Conservation (phyloP, 805 yeast genomes). For the Nakazawaea populi region DNA sequence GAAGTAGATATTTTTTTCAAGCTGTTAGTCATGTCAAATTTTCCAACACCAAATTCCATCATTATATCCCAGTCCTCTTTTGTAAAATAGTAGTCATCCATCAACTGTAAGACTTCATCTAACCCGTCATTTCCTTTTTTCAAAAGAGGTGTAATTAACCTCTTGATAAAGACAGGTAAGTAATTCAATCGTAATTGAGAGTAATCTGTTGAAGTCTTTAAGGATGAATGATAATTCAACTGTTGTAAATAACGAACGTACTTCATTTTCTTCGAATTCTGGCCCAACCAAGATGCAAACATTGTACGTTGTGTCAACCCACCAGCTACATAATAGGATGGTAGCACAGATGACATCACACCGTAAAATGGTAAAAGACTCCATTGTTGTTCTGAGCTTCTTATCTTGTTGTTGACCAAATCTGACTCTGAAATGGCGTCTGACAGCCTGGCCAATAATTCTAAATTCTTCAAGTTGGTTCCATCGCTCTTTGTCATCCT, state of each 20-base stretch:
- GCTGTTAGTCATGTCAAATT: constrained; percentile 31
- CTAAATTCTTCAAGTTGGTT: constrained; percentile 46
- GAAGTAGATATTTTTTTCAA: constrained; percentile 66
- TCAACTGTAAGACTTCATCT: constrained; percentile 51
- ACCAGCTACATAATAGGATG: constrained; percentile 73
- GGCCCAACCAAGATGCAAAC: constrained; percentile 87
- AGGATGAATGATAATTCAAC: constrained; percentile 79
- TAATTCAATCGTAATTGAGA: constrained; percentile 71
- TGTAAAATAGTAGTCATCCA: constrained; percentile 84
- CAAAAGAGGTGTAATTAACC: constrained; percentile 54
- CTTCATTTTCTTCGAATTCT: constrained; percentile 79
- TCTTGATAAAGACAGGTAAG: constrained; percentile 56
- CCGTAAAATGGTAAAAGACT: constrained; percentile 89
- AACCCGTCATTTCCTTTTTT: constrained; percentile 58
- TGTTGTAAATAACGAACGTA: constrained; percentile 77
- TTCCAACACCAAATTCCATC: constrained; percentile 78
- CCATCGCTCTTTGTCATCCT: constrained; percentile 40
- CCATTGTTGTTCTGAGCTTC: constrained; percentile 94
- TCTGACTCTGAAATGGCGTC: constrained; percentile 85
- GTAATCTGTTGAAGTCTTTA: constrained; percentile 73
- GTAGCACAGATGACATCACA: constrained; percentile 75
- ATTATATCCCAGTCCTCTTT: constrained; percentile 90
- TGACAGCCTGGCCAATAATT: constrained; percentile 71
- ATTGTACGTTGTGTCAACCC: constrained; percentile 60
- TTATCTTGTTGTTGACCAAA: constrained; percentile 71